Evolutionary conservation across 805 yeast species (phyloP), one percentile per base, ranked within the genome.

Genomic region (Saccharomycopsis malanga): DNA sequence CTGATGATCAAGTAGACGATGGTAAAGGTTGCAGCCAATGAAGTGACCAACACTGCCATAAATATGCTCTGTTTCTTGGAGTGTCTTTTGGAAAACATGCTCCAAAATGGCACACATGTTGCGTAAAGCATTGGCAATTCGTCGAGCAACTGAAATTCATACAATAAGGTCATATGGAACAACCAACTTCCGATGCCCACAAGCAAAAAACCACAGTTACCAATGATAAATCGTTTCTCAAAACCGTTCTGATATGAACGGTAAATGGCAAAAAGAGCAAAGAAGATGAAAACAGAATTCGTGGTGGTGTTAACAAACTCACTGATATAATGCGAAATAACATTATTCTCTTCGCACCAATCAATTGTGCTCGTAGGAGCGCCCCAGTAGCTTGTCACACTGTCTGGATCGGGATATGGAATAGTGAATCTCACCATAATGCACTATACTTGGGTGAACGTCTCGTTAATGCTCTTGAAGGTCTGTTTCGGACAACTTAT

Each of bases 61-160:
- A 46, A 24, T 3, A 36, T 17, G 15, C 46, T 59, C 15, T 56
- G 48, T 4, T 44, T 55, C 15, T 53, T 58, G 15, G 72, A 53
- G 49, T 65, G 68, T 35, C 76, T 77, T 58, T 79, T 85, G 40
- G 84, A 73, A 55, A 83, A 81, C 1, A 85, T 79, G 37, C 81
- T 74, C 95, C 95, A 87, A 52, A 87, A 81, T 0, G 98, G 98
- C 23, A 91, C 80, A 54, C 96, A 91, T 2, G 98, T 93, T 20
- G 96, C 97, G 66, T 93, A 93, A 53, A 93, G 87, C 98, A 93
- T 93, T 35, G 98, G 98, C 58, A 93, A 71, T 63, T 93, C 98
- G 67, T 93, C 98, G 63, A 93, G 71, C 53, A 93, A 63, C 67
- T 93, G 98, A 67, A 76, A 93, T 60, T 84, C 87, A 64, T 91